Percentiles rank a stretch among this genome's conserved stretches.
These are phyloP conservation scores for Boletus vinaceobasis DNA, from an alignment of 768 basidiomycete species.

Conservation along the genomic window DNA sequence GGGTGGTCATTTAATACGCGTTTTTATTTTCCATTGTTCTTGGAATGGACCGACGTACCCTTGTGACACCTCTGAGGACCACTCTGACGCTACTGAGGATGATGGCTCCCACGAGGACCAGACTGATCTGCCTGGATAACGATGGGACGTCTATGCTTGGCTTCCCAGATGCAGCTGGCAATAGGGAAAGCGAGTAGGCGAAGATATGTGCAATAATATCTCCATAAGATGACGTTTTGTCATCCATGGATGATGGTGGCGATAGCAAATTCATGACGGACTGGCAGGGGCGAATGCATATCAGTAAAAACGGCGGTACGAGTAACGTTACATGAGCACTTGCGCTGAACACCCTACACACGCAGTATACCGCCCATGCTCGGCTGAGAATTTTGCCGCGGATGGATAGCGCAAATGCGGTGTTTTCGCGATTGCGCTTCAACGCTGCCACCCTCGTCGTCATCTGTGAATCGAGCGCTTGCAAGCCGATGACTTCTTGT, in stretches of 20 bases:
- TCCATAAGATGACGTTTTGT: conserved; percentile 41
- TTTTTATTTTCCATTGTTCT: not conserved
- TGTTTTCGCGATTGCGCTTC: conserved; percentile 45
- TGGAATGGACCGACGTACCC: conserved; percentile 36
- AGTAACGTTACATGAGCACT: conserved; percentile 26
- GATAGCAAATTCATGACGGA: conserved; percentile 33
- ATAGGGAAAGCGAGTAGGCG: conserved; percentile 38
- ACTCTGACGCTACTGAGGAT: conserved; percentile 69
- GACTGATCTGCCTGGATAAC: conserved; percentile 55
- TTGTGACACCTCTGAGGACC: conserved; percentile 65
- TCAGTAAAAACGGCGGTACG: conserved; percentile 14
- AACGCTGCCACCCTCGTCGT: conserved; percentile 50
- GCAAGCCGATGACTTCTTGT: conserved; percentile 62
- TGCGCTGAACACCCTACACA: conserved; percentile 59
- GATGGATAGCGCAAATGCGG: conserved; percentile 50
- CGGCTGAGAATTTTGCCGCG: conserved; percentile 50
- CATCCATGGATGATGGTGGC: conserved; percentile 32
- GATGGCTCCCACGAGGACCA: conserved; percentile 71
- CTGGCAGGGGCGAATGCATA: conserved; percentile 16
- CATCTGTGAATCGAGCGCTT: conserved; percentile 70
- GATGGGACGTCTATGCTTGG: conserved; percentile 35
- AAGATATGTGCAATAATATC: conserved; percentile 41
- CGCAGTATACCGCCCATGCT: conserved; percentile 65
- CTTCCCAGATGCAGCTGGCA: conserved; percentile 33
- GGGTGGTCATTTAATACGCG: not conserved